Percentiles rank a stretch among this genome's conserved stretches.
Evolutionary conservation across 345 rosid species (phyloP).

Genomic region (Excoecaria cochinchinensis): DNA sequence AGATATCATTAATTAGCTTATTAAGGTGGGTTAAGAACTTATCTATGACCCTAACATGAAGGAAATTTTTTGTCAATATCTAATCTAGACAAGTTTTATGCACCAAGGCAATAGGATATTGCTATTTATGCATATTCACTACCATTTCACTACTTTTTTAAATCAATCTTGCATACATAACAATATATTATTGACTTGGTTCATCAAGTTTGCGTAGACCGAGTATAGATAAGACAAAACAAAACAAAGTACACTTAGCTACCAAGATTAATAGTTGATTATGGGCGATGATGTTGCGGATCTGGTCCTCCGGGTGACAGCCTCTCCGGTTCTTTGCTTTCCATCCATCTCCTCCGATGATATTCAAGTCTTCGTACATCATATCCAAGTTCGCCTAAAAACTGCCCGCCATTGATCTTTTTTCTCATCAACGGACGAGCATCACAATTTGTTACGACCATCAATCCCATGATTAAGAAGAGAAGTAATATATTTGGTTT

Average conservation of each 20-base stretch:
- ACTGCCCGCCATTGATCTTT: not conserved
- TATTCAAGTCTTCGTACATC: slow-evolving; percentile 4
- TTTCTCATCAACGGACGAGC: slow-evolving; percentile 13
- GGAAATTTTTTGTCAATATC: no score
- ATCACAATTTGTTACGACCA: slow-evolving; percentile 16
- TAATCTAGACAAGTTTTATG: no score
- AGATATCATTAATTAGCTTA: no score
- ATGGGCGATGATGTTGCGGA: slow-evolving; percentile 34
- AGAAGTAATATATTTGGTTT: not conserved
- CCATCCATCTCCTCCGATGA: slow-evolving; percentile 25
- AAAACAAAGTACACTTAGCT: not conserved
- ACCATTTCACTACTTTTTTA: no score
- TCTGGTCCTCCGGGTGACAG: slow-evolving; percentile 49
- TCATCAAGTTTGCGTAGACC: no score
- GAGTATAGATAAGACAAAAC: no score
- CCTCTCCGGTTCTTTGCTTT: slow-evolving; percentile 19
- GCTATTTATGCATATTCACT: no score
- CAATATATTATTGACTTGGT: no score
- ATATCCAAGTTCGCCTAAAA: slow-evolving; percentile 27
- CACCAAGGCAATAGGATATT: no score
- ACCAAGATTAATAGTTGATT: not conserved
- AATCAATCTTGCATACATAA: no score
- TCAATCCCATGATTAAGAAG: slow-evolving; percentile 11
- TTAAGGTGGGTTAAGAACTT: no score
- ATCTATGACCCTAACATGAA: no score